These are phyloP conservation scores for Magnolia changhungtana DNA, from an alignment of 164 flowering plant species.

Conservation along the genomic window DNA sequence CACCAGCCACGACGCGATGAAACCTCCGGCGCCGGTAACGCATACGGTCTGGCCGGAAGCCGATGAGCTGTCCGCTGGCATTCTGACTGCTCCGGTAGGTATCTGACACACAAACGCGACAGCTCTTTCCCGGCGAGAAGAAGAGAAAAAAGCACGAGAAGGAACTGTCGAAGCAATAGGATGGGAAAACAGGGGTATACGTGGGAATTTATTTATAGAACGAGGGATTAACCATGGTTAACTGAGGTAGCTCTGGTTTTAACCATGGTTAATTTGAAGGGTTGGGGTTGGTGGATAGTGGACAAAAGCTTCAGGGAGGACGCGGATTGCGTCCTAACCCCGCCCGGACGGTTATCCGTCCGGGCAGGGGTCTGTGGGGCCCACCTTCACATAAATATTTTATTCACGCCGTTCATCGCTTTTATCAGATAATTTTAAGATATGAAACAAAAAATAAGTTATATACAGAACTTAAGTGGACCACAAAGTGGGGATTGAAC, in stretches of 20 bases:
- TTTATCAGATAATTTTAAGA: too few species aligned
- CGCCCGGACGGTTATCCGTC: too few species aligned
- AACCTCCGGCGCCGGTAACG: constrained; percentile 91
- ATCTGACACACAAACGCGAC: background rate
- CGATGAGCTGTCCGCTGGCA: constrained; percentile 36
- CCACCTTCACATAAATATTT: too few species aligned
- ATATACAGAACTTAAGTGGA: too few species aligned
- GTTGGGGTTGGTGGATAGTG: background rate
- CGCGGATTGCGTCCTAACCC: too few species aligned
- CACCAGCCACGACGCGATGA: constrained; percentile 83
- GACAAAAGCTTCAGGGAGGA: background rate
- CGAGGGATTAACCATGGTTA: background rate
- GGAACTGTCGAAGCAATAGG: background rate
- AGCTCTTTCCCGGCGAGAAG: background rate
- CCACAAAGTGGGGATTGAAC: too few species aligned
- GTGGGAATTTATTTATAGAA: background rate
- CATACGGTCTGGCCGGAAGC: constrained; percentile 49
- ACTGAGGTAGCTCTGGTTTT: background rate
- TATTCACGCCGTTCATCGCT: too few species aligned
- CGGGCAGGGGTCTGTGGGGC: too few species aligned
- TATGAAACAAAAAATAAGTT: too few species aligned
- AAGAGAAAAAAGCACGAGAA: background rate
- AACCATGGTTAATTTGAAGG: constrained; percentile 1
- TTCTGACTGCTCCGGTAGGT: constrained; percentile 4
- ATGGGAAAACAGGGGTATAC: background rate